A percentile compares a stretch with the other conserved stretches of the same genome.
Evolutionary conservation across 805 yeast genomes (phyloP).

Genomic region (Yarrowia bubula): DNA sequence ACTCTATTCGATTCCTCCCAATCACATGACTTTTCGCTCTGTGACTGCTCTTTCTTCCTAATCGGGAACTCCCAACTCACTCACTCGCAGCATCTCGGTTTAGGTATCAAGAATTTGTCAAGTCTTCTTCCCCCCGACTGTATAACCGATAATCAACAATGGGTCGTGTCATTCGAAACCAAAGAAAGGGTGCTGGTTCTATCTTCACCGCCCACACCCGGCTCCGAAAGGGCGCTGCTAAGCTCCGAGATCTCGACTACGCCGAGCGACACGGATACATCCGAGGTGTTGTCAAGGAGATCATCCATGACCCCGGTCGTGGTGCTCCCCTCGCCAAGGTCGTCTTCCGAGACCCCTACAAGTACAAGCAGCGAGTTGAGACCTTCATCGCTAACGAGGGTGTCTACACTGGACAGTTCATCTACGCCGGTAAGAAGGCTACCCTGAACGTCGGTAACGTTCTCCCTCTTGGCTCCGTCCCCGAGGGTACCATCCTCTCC

Average conservation of each 20-base stretch:
- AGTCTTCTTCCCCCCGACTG: conserved; percentile 27
- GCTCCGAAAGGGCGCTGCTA: conserved; percentile 99
- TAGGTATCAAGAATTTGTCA: conserved; percentile 24
- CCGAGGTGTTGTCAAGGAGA: conserved; percentile 98
- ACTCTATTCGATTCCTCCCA: not conserved
- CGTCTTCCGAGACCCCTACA: conserved; percentile 99
- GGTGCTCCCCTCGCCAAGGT: conserved; percentile 99
- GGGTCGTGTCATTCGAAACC: conserved; percentile 96
- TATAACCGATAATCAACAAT: conserved; percentile 25
- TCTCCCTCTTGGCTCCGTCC: conserved; percentile 93
- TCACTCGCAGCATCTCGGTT: conserved; percentile 2
- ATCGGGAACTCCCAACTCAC: conserved; percentile 23
- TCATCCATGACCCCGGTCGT: conserved; percentile 99
- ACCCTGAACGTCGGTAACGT: conserved; percentile 91
- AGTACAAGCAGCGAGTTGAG: conserved; percentile 96
- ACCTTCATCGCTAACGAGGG: conserved; percentile 99
- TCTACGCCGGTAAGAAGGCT: conserved; percentile 99
- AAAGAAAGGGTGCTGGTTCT: conserved; percentile 99
- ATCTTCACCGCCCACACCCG: conserved; percentile 99
- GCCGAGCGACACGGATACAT: conserved; percentile 99
- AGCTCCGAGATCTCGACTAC: conserved; percentile 97
- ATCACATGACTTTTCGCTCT: not conserved
- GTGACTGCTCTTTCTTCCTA: conserved; percentile 23
- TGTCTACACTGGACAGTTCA: conserved; percentile 98
- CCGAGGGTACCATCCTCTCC: conserved; percentile 99